These are phyloP conservation scores for Peniophora sp. DNA, from an alignment of 1,284 basidiomycete genomes.

Conservation along the genomic window DNA sequence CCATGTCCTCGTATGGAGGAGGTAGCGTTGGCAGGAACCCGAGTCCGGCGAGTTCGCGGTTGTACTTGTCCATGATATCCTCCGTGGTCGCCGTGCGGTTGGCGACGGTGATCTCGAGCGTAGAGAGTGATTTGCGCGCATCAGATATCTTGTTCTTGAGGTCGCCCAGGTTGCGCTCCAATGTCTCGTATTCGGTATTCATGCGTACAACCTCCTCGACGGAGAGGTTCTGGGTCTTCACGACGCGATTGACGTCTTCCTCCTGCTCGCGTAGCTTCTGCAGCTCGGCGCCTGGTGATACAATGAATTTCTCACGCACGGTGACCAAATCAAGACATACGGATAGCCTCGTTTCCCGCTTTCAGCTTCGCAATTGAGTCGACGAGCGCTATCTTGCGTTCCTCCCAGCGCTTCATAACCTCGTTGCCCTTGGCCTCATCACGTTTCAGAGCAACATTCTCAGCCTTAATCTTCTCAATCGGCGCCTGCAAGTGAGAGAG, in stretches of 20 bases:
- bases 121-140: conserved; percentile 59
- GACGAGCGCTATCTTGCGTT: conserved; percentile 52
- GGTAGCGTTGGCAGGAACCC: conserved; percentile 65
- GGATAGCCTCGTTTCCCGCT: conserved; percentile 36
- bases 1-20: conserved; percentile 57
- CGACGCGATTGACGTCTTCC: conserved; percentile 52
- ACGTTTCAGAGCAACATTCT: conserved; percentile 46
- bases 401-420: conserved; percentile 55
- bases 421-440: conserved; percentile 68
- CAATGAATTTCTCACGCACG: conserved; percentile 1
- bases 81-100: conserved; percentile 74
- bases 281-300: conserved; percentile 41
- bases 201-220: conserved; percentile 82
- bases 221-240: conserved; percentile 76
- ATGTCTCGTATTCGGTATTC: conserved; percentile 76
- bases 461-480: conserved; percentile 49
- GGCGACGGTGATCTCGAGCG: conserved; percentile 71
- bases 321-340: conserved; percentile 7
- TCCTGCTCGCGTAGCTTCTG: conserved; percentile 58
- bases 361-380: conserved; percentile 57
- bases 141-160: conserved; percentile 69
- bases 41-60: conserved; percentile 60
- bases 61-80: conserved; percentile 71
- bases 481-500: conserved; percentile 43
- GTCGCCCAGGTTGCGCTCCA: conserved; percentile 66